These are phyloP conservation scores for Citeromyces siamensis DNA, from an alignment of 1,139 yeast species.

Conservation along the genomic window DNA sequence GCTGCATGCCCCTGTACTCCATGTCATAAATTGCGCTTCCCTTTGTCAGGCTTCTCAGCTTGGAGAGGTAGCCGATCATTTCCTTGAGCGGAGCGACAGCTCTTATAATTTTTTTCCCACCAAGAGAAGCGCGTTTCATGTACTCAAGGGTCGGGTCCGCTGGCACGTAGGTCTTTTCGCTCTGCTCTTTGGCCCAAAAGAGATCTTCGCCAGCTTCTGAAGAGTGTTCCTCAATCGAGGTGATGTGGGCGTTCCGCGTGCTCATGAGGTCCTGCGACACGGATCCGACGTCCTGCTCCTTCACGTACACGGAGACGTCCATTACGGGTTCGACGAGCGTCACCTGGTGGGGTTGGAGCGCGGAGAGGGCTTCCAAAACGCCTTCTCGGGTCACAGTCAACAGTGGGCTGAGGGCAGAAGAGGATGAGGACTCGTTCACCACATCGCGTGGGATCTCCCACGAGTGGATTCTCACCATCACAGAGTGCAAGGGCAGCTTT, in stretches of 20 bases:
- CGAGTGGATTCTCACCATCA: slow-evolving; percentile 34
- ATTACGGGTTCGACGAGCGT: slow-evolving; percentile 77
- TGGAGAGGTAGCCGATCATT: slow-evolving; percentile 81
- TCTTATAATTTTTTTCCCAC: slow-evolving; percentile 38
- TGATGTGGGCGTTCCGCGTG: slow-evolving; percentile 58
- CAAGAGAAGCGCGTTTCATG: slow-evolving; percentile 11
- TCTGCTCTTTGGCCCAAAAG: slow-evolving; percentile 35
- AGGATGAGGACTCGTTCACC: slow-evolving; percentile 19
- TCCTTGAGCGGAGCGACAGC: slow-evolving; percentile 81
- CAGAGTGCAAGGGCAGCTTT: slow-evolving; percentile 54
- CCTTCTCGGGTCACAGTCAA: slow-evolving; percentile 32
- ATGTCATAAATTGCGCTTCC: slow-evolving; percentile 82
- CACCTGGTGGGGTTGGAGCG: slow-evolving; percentile 21
- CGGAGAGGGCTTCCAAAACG: slow-evolving; percentile 24
- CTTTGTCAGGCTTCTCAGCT: slow-evolving; percentile 72
- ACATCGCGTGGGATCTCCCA: slow-evolving; percentile 48
- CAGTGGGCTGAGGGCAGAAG: slow-evolving; percentile 13
- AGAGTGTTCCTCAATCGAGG: slow-evolving; percentile 30
- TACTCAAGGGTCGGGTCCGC: slow-evolving; percentile 32
- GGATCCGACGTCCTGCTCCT: slow-evolving; percentile 65
- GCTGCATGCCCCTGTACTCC: slow-evolving; percentile 65
- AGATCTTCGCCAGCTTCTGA: slow-evolving; percentile 18
- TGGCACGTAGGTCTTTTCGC: slow-evolving; percentile 44
- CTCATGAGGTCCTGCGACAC: slow-evolving; percentile 75
- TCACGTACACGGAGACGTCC: slow-evolving; percentile 60